Conservation (phyloP, 768 basidiomycete genomes). For the Psilocybe azurescens region DNA sequence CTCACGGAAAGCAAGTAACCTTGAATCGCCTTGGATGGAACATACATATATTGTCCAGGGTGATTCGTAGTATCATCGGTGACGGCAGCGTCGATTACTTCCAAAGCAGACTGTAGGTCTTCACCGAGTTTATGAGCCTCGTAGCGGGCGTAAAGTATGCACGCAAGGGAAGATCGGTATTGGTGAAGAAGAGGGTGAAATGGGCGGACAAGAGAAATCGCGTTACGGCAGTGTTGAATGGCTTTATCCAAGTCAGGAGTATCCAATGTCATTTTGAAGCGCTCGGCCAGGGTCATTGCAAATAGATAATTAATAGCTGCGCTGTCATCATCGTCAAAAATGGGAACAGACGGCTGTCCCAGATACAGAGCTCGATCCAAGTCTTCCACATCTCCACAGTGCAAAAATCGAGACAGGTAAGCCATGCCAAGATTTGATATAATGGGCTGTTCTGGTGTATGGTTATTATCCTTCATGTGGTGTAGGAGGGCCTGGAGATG, state of each 20-base stretch:
- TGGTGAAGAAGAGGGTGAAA: not conserved
- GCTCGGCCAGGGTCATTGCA: constrained; percentile 1
- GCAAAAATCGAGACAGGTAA: no score
- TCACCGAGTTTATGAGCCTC: not conserved
- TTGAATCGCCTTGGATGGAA: no score
- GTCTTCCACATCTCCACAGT: no score
- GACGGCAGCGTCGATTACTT: no score
- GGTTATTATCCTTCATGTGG: no score
- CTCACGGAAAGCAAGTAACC: not conserved
- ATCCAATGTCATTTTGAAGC: constrained; percentile 10
- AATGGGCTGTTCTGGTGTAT: no score
- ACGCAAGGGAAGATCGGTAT: not conserved
- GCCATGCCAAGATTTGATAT: no score
- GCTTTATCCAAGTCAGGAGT: constrained; percentile 6
- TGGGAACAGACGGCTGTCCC: no score
- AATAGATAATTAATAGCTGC: not conserved
- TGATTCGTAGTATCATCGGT: no score
- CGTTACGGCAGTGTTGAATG: not conserved
- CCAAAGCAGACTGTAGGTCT: not conserved
- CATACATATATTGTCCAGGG: no score
- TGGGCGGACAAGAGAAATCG: not conserved
- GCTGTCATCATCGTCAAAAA: not conserved
- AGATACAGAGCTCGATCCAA: no score
- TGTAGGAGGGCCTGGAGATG: no score
- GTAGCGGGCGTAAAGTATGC: not conserved